These are phyloP conservation scores for Incumbomyces lentus DNA, from an alignment of 2,329 filamentous ascomycete species.

Conservation along the genomic window DNA sequence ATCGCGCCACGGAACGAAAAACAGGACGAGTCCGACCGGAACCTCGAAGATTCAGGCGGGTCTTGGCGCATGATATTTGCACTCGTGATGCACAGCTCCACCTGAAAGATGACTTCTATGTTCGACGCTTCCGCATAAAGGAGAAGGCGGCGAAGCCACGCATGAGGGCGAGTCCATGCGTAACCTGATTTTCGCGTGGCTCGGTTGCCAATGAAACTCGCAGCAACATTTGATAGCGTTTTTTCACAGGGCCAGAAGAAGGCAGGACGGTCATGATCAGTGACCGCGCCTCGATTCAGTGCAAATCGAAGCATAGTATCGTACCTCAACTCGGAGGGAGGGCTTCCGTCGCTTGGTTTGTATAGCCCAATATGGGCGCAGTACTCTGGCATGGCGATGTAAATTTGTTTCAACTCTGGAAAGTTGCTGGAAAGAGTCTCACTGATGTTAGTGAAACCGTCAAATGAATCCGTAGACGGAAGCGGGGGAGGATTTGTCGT, in stretches of 20 bases:
- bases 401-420: background rate
- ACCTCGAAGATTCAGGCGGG: background rate
- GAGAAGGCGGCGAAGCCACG: background rate
- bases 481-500: background rate
- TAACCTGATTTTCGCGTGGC: background rate
- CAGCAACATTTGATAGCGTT: background rate
- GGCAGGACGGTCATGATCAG: background rate
- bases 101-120: conserved; percentile 3
- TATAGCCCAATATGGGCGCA: background rate
- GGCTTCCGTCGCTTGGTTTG: no score
- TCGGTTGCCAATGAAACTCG: background rate
- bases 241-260: background rate
- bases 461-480: background rate
- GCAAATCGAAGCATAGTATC: background rate
- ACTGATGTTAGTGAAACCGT: background rate
- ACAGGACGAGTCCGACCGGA: background rate
- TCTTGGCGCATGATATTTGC: background rate
- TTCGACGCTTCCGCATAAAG: background rate
- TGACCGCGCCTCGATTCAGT: background rate
- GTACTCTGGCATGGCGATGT: background rate
- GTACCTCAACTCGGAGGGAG: background rate
- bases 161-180: background rate
- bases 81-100: background rate
- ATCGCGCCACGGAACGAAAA: background rate
- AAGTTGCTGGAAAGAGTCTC: background rate